A percentile compares a stretch with the other conserved stretches of the same genome.
Conservation (phyloP, 2,329 filamentous ascomycete species). For the Botrytis porri region DNA sequence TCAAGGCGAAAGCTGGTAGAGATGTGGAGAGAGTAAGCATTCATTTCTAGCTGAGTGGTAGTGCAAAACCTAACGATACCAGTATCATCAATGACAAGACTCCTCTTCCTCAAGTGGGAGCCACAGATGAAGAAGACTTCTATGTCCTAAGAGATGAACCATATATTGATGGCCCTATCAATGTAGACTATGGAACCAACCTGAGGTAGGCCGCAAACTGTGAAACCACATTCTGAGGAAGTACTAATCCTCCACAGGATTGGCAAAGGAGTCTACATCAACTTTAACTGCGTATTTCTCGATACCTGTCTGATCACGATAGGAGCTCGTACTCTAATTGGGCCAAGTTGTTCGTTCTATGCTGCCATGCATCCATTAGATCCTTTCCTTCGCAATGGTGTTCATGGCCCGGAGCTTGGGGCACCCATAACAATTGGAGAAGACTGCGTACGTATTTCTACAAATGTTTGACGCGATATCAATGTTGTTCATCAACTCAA, state of each 20-base stretch:
- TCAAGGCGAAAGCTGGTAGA: constrained; percentile 61
- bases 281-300: constrained; percentile 70
- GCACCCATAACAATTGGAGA: constrained; percentile 72
- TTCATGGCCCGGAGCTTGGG: constrained; percentile 70
- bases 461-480: not conserved
- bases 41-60: constrained; percentile 6
- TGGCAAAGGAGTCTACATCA: constrained; percentile 72
- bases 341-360: constrained; percentile 75
- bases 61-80: constrained; percentile 19
- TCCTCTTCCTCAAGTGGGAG: constrained; percentile 58
- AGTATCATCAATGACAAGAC: constrained; percentile 55
- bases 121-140: constrained; percentile 62
- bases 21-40: constrained; percentile 66
- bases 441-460: constrained; percentile 54
- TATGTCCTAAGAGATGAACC: constrained; percentile 61
- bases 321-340: constrained; percentile 73
- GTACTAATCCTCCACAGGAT: constrained; percentile 43
- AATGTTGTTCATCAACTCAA: not conserved
- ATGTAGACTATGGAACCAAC: constrained; percentile 76
- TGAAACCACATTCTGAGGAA: not conserved
- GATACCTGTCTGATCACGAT: constrained; percentile 75
- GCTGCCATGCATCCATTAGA: constrained; percentile 75
- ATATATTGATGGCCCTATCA: constrained; percentile 68
- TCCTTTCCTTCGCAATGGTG: constrained; percentile 69
- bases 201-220: constrained; percentile 47